Conservation (phyloP, 352 stramenopile genomes). For the Phytophthora podocarpi region DNA sequence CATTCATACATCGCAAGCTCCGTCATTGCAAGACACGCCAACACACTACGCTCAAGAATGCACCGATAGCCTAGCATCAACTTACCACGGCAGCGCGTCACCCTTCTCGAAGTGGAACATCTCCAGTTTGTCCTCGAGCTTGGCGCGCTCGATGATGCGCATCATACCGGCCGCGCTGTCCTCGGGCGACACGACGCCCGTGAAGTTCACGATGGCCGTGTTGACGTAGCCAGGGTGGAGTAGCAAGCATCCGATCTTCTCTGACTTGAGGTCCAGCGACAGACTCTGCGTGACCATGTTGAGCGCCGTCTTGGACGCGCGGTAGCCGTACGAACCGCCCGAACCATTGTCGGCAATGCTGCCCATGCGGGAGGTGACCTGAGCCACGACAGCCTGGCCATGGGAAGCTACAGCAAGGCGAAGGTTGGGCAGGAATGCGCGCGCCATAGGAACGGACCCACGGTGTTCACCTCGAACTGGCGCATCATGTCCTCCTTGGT, state of each 20-base stretch:
- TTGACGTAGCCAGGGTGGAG: constrained; percentile 70
- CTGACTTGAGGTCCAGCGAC: constrained; percentile 46
- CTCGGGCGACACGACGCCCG: constrained; percentile 41
- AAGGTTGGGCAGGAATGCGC: constrained; percentile 64
- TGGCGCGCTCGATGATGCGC: constrained; percentile 58
- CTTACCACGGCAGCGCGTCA: constrained; percentile 61
- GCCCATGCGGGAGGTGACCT: constrained; percentile 66
- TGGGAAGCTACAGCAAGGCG: constrained; percentile 37
- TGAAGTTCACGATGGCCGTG: constrained; percentile 61
- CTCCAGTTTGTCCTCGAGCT: constrained; percentile 54
- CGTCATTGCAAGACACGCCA: too few relatives aligned
- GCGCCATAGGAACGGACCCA: constrained; percentile 72
- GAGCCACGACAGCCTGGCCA: constrained; percentile 52
- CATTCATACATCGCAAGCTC: neutral
- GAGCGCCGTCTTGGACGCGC: constrained; percentile 78
- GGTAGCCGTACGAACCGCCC: constrained; percentile 76
- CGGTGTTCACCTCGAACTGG: constrained; percentile 77
- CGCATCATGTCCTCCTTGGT: constrained; percentile 63
- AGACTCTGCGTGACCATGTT: constrained; percentile 80
- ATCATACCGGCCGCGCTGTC: constrained; percentile 58
- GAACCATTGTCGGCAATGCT: constrained; percentile 63
- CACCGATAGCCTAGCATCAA: too few relatives aligned
- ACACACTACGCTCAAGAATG: too few relatives aligned
- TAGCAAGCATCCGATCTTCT: constrained; percentile 65
- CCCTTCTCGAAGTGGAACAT: constrained; percentile 62